A percentile compares a stretch with the other conserved stretches of the same genome.
Evolutionary conservation across 1,284 basidiomycete genomes (phyloP).

Genomic region (Cutaneotrichosporon spelunceum): DNA sequence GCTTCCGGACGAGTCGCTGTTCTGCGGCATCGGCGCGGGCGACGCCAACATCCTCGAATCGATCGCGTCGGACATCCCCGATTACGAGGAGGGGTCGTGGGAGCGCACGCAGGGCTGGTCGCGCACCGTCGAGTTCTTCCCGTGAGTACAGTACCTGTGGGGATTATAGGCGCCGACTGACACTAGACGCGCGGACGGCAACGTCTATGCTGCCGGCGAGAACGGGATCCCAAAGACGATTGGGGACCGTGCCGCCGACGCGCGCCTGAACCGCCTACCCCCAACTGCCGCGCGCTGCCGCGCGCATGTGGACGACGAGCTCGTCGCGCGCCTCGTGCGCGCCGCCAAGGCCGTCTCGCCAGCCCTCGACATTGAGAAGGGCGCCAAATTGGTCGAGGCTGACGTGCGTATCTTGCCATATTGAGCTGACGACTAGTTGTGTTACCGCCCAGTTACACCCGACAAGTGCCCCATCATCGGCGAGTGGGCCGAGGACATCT

Average conservation of each 20-base stretch:
- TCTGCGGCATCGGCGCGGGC: constrained; percentile 14
- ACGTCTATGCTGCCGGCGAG: constrained; percentile 20
- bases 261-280: constrained; percentile 15
- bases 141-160: constrained; percentile 11
- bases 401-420: constrained; percentile 13
- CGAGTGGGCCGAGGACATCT: constrained; percentile 15
- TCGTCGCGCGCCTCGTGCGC: constrained; percentile 18
- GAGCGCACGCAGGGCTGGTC: constrained; percentile 18
- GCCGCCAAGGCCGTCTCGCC: constrained; percentile 10
- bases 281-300: constrained; percentile 9
- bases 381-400: constrained; percentile 17
- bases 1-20: constrained; percentile 16
- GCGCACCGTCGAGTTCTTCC: constrained; percentile 19
- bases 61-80: background rate
- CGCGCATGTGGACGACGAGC: constrained; percentile 12
- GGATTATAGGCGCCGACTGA: background rate
- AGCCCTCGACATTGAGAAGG: constrained; percentile 12
- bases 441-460: constrained; percentile 19
- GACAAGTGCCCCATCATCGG: constrained; percentile 20
- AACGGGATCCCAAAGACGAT: constrained; percentile 13
- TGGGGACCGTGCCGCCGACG: constrained; percentile 13
- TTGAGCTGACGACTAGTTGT: constrained; percentile 10
- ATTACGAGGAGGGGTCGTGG: constrained; percentile 5
- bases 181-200: constrained; percentile 14
- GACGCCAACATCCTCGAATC: background rate